A percentile compares a stretch with the other conserved stretches of the same genome.
phyloP scores from a whole-genome alignment of 345 rosid genomes.

The Euphorbia pulcherrima region DNA sequence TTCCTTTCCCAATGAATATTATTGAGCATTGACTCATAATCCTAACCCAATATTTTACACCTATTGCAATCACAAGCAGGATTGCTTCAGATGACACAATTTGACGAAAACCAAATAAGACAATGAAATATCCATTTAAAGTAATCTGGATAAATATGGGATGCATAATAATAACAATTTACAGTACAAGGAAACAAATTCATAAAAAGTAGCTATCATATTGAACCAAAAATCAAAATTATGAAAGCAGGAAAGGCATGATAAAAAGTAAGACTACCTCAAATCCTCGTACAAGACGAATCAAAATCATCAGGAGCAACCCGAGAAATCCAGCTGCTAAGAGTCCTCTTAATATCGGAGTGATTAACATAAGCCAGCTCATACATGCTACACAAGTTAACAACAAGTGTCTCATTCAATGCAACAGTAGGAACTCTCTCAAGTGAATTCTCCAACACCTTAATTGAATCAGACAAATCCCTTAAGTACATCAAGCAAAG shows the following conservation, averaged over 20 bases:
- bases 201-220: not conserved
- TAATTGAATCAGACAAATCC: conserved; percentile 79
- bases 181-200: not conserved
- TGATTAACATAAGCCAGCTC: conserved; percentile 93
- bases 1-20: not conserved
- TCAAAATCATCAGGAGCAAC: conserved; percentile 98
- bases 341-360: conserved; percentile 70
- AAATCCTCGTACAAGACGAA: conserved; percentile 74
- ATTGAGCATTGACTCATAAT: not conserved
- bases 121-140: not conserved
- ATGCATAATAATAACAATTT: not conserved
- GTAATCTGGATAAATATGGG: not conserved
- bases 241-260: not conserved
- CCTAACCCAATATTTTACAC: not conserved
- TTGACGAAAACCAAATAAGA: not conserved
- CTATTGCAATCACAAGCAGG: not conserved
- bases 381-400: conserved; percentile 94
- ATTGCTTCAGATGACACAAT: not conserved
- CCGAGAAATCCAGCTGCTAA: conserved; percentile 76
- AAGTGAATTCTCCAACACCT: conserved; percentile 76
- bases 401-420: conserved; percentile 82
- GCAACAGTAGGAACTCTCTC: conserved; percentile 86
- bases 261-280: conserved; percentile 25
- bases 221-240: not conserved
- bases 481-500: conserved; percentile 91